A percentile compares a stretch with the other conserved stretches of the same genome.
These are phyloP conservation scores for sunflower (Helianthus annuus) DNA, from an alignment of 129 eudicot species.

Conservation along the genomic window HanXRQr2.0-SUNRISE NC_035436.2:175636619-175637118, in stretches of 20 bases:
- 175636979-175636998: neutral
- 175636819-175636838: constrained; percentile 5
- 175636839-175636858: constrained; percentile 23
- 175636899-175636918: constrained; percentile 29
- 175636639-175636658: constrained; percentile 72
- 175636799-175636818: constrained; percentile 81
- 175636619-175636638: constrained; percentile 91
- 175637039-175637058: neutral
- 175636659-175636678: constrained; percentile 82
- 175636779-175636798: constrained; percentile 70
- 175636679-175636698: constrained; percentile 67
- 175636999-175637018: constrained; percentile 1
- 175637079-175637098: too few species aligned
- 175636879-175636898: constrained; percentile 35
- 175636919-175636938: constrained; percentile 16
- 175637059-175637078: neutral
- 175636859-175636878: constrained; percentile 17
- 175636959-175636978: constrained; percentile 2
- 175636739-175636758: constrained; percentile 66
- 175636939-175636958: neutral
- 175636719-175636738: constrained; percentile 85
- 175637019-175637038: neutral
- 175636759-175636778: constrained; percentile 76
- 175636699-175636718: constrained; percentile 80
- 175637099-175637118: neutral